Evolutionary conservation across 805 yeast species (phyloP), one percentile per base, ranked within the genome.

Genomic region (Candida tammaniensis): DNA sequence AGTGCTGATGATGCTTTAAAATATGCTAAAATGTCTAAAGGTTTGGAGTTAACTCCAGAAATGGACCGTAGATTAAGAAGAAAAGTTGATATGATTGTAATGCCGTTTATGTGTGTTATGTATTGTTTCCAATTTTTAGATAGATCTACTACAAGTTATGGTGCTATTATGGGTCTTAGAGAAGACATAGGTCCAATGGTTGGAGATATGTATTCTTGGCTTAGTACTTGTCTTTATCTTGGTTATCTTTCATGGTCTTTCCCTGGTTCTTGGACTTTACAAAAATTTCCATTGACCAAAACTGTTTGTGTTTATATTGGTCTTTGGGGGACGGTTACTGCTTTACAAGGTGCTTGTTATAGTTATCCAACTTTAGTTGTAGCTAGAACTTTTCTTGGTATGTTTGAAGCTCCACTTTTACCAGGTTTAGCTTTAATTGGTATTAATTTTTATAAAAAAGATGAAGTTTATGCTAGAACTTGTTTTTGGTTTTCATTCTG

Each of bases 261-360:
- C 38, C 74, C 79, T 5, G 68, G 74, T 3, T 52, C 64, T 10
- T 47, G 61, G 31, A 34, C 69, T 1, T 48, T 78, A 17, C 87
- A 82, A 52, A 64, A 64, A 33, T 70, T 77, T 31, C 82, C 81
- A 3, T 64, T 82, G 41, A 67, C 78, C 3, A 76, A 74, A 43
- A 54, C 76, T 3, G 61, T 72, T 4, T 59, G 74, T 7, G 42
- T 55, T 2, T 69, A 70, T 40, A 69, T 80, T 25, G 47, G 76
- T n/a, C 33, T 74, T 1, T 82, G 89, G 88, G 87, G 87, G n/a
- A 34, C 47, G 54, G 52, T 76, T 10, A 55, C 78, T 20, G 61
- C 74, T 24, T 57, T 75, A n/a, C 76, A 72, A 41, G 70, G 82
- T 3, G 72, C 70, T 2, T 67, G 78, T 2, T 32, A 14, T 19